These are phyloP conservation scores for Hypoxylon rubiginosum DNA, from an alignment of 2,329 filamentous ascomycete species.

Conservation along the genomic window DNA sequence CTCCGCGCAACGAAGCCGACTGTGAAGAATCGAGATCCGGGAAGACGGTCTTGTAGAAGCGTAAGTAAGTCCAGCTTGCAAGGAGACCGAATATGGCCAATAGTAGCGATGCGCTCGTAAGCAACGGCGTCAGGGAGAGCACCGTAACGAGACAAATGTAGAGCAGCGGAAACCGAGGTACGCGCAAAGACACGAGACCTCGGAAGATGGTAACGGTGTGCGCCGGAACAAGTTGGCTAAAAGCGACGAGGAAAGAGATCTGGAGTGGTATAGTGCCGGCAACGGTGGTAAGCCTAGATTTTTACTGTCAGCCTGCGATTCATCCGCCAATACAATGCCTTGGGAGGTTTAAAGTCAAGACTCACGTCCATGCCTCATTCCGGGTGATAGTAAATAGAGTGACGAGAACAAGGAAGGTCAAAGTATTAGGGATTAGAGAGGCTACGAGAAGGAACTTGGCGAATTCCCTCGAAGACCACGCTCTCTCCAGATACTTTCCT, in stretches of 20 bases:
- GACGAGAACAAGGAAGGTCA: constrained; percentile 80
- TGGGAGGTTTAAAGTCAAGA: constrained; percentile 43
- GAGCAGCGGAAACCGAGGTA: constrained; percentile 78
- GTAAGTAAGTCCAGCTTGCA: constrained; percentile 93
- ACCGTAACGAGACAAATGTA: constrained; percentile 81
- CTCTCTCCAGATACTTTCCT: constrained; percentile 93
- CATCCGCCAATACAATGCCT: neutral
- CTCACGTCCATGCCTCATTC: constrained; percentile 77
- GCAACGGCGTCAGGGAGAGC: constrained; percentile 68
- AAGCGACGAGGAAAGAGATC: constrained; percentile 93
- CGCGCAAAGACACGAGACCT: constrained; percentile 88
- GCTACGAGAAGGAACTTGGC: constrained; percentile 88
- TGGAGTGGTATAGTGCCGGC: constrained; percentile 91
- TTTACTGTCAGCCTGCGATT: constrained; percentile 32
- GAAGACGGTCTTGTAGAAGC: constrained; percentile 88
- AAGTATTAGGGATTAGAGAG: constrained; percentile 82
- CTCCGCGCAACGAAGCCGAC: constrained; percentile 78
- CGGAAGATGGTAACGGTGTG: constrained; percentile 96
- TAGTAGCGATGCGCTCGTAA: constrained; percentile 80
- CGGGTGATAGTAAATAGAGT: constrained; percentile 79
- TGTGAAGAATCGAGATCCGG: constrained; percentile 76
- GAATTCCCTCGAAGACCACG: constrained; percentile 93
- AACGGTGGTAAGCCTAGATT: constrained; percentile 78
- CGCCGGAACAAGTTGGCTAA: constrained; percentile 96
- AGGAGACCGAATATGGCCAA: constrained; percentile 86